Evolutionary conservation across 1,139 yeast genomes (phyloP), one percentile per base, ranked within the genome.

Genomic region (Williopsis jadinii): DNA sequence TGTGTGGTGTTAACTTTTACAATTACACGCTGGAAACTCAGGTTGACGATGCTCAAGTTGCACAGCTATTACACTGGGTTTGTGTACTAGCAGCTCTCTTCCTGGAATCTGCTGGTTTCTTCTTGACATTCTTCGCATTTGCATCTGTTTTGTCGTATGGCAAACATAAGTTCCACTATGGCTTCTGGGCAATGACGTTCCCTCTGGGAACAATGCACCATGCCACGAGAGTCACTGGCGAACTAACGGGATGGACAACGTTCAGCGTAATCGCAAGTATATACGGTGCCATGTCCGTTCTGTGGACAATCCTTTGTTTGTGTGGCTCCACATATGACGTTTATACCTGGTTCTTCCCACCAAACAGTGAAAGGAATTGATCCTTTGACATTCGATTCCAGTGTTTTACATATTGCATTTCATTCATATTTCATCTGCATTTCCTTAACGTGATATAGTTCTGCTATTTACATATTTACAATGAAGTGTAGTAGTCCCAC

Each of bases 151-250:
- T 68, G 1, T 65, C 76, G 29, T 61, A 67, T 44, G 60, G 71
- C 9, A 44, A 52, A 32, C 60, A 71, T 28, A 55, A 55, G 37
- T 85, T 79, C 66, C 69, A 72, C 44, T 72, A 73, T 49, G 77
- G 80, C 0, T 85, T 83, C 73, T 87, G 95, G 95, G 79, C 88
- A 28, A 76, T 84, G 70, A 84, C 95, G 47, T 88, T 88, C 79
- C 96, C 96, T 2, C 57, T 86, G 51, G 96, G 95, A 3, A 86
- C 96, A 0, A 80, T 84, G 81, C 68, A 82, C 0, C 61, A 84
- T 15, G 76, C 86, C 3, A 73, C 77, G 50, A 60, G 67, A 15
- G 73, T 75, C 51, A 57, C 86, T 27, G 75, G 68, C 32, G 52
- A 48, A 3, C 60, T 71, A 8, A 69, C 65, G 39, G 69, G 72